Evolutionary conservation across 306 rosid species (phyloP), one percentile per base, ranked within the genome.

Genomic region (Quercus suber): DNA sequence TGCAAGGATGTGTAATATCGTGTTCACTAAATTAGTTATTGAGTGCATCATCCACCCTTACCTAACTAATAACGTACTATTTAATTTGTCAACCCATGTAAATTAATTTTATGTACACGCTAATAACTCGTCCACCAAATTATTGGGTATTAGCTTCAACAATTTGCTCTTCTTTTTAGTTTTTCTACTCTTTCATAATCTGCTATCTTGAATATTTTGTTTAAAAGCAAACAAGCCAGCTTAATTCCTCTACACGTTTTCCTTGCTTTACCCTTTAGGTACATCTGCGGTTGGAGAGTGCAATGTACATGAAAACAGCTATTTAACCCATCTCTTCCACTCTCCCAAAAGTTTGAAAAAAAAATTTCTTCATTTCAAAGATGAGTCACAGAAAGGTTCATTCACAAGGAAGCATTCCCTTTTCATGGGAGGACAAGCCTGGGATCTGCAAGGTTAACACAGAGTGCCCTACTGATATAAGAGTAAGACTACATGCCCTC

Each of bases 371-470:
- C 58, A 41, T 52, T 67, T 37, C 28, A 30, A 84, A 37, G 51
- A 87, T 91, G 97, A 90, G 87, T 76, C 93, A 93, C 79, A 87
- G 88, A 55, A 93, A 79, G 76, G 82, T 86, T 82, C 82, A 84
- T 82, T 93, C 98, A 6, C 87, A 87, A 43, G 93, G 98, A 83
- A 93, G 90, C 93, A 82, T 93, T 87, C 98, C 97, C 78, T 93
- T 93, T 65, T 86, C 97, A 2, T 93, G 97, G 98, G 98, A 93
- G 78, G 93, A 87, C 83, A 86, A 83, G 57, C 98, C 97, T 0
- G 97, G 98, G 15, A 78, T 93, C 73, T 91, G 91, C 71, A 90
- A 93, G 88, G 84, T 80, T 53, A 67, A 79, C 69, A 69, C 73
- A 45, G 87, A 76, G 13, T 71, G n/a, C 79, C 82, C 84, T 76